Percentiles rank a stretch among this genome's conserved stretches.
Evolutionary conservation across 495 filamentous ascomycete genomes (phyloP).

Genomic region (Chaetomium cochliodes): DNA sequence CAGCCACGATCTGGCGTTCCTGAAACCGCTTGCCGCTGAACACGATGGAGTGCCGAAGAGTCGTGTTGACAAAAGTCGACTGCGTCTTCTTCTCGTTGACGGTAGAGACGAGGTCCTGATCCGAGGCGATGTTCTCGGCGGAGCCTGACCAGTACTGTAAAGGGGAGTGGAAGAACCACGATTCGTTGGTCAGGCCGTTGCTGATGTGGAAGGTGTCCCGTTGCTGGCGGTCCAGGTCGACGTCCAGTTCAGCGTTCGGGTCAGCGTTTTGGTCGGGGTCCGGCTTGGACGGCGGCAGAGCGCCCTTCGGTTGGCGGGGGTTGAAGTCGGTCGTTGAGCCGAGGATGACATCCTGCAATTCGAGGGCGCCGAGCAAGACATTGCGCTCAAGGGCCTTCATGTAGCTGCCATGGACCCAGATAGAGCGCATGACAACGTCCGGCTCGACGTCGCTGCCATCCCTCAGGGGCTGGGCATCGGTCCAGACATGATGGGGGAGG

Average conservation of each 20-base stretch:
- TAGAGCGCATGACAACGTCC: slow-evolving; percentile 57
- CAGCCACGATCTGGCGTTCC: slow-evolving; percentile 58
- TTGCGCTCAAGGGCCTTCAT: slow-evolving; percentile 65
- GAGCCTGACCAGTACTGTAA: slow-evolving; percentile 73
- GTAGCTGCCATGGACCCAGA: slow-evolving; percentile 62
- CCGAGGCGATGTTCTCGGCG: slow-evolving; percentile 50
- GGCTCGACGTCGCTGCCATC: slow-evolving; percentile 39
- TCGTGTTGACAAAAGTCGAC: slow-evolving; percentile 62
- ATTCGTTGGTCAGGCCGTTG: slow-evolving; percentile 52
- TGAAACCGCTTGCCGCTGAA: slow-evolving; percentile 72
- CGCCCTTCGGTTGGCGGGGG: slow-evolving; percentile 38
- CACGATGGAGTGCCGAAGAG: slow-evolving; percentile 67
- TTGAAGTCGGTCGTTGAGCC: slow-evolving; percentile 54
- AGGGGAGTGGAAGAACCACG: slow-evolving; percentile 69
- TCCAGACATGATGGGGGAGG: slow-evolving; percentile 75
- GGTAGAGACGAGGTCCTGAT: slow-evolving; percentile 60
- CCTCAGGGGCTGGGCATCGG: slow-evolving; percentile 60
- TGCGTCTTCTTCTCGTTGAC: slow-evolving; percentile 58
- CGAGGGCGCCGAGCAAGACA: slow-evolving; percentile 59
- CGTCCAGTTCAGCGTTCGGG: slow-evolving; percentile 24
- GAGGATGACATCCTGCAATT: slow-evolving; percentile 60
- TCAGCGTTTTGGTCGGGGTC: slow-evolving; percentile 34
- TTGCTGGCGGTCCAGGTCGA: slow-evolving; percentile 40
- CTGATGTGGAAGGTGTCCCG: slow-evolving; percentile 51
- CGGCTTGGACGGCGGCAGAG: slow-evolving; percentile 17